Conservation (phyloP, 2,329 filamentous ascomycete genomes). For the Epichloe coenophiala region DNA sequence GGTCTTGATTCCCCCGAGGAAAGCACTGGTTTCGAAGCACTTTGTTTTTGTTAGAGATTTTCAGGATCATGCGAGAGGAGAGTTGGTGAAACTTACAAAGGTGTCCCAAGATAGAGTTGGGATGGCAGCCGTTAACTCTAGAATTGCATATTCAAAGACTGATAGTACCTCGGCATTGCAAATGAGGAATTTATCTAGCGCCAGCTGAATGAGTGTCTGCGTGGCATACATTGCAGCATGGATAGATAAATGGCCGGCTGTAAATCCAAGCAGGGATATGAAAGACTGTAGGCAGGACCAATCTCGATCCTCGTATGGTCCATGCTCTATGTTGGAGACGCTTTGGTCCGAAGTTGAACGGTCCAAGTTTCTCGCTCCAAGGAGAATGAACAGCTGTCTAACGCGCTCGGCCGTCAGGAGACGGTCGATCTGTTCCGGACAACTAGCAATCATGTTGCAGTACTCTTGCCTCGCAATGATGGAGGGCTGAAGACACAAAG, state of each 20-base stretch:
- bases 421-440: constrained; percentile 27
- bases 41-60: constrained; percentile 13
- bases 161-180: constrained; percentile 27
- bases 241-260: constrained; percentile 23
- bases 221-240: constrained; percentile 25
- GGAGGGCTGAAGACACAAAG: constrained; percentile 42
- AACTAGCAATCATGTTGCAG: constrained; percentile 35
- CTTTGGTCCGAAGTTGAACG: constrained; percentile 23
- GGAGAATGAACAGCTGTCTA: constrained; percentile 38
- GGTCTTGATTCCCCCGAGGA: constrained; percentile 30
- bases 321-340: constrained; percentile 11
- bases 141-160: constrained; percentile 28
- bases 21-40: constrained; percentile 36
- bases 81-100: constrained; percentile 24
- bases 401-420: constrained; percentile 33
- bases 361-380: constrained; percentile 35
- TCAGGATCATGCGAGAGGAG: neutral
- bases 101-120: constrained; percentile 22
- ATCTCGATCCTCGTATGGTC: constrained; percentile 25
- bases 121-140: constrained; percentile 29
- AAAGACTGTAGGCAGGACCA: constrained; percentile 33
- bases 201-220: constrained; percentile 38
- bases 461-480: constrained; percentile 47
- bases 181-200: constrained; percentile 37
- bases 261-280: constrained; percentile 26